Conservation (phyloP, 1,139 yeast species). For the Nakaseomyces delphensis region DNA sequence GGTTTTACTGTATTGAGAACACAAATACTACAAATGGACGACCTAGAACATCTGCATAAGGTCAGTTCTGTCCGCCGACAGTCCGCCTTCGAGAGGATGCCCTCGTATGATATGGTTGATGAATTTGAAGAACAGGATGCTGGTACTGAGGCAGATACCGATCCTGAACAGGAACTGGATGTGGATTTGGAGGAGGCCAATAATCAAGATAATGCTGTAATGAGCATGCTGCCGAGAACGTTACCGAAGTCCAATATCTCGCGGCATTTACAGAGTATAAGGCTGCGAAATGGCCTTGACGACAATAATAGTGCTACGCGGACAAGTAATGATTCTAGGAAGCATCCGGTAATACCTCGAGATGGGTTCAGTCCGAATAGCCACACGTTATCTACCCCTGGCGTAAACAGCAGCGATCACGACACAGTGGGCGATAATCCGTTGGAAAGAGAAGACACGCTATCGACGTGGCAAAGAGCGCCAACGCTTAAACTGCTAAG, state of each 20-base stretch:
- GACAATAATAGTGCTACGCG: neutral
- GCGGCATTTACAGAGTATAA: neutral
- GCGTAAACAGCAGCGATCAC: neutral
- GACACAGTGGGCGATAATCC: neutral
- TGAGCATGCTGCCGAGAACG: slow-evolving; percentile 2
- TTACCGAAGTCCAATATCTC: slow-evolving; percentile 1
- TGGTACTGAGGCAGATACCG: neutral
- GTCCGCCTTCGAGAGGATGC: slow-evolving; percentile 8
- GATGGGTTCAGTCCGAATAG: too few relatives aligned
- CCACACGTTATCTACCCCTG: neutral
- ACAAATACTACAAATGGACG: too few relatives aligned
- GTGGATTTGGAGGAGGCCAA: slow-evolving; percentile 1
- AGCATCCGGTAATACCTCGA: neutral
- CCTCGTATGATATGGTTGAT: neutral
- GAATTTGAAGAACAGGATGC: neutral
- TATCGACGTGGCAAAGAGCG: slow-evolving; percentile 1
- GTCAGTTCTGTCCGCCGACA: slow-evolving; percentile 7
- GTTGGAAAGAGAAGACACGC: neutral
- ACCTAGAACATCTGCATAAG: slow-evolving; percentile 1
- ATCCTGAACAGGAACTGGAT: neutral
- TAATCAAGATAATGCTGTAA: neutral
- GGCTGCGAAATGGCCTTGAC: neutral
- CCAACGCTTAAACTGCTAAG: neutral
- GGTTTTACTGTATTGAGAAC: too few relatives aligned
- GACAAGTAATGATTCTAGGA: too few relatives aligned